Evolutionary conservation across 2,329 filamentous ascomycete genomes (phyloP).

Genomic region (Pestalotiopsis fici): DNA sequence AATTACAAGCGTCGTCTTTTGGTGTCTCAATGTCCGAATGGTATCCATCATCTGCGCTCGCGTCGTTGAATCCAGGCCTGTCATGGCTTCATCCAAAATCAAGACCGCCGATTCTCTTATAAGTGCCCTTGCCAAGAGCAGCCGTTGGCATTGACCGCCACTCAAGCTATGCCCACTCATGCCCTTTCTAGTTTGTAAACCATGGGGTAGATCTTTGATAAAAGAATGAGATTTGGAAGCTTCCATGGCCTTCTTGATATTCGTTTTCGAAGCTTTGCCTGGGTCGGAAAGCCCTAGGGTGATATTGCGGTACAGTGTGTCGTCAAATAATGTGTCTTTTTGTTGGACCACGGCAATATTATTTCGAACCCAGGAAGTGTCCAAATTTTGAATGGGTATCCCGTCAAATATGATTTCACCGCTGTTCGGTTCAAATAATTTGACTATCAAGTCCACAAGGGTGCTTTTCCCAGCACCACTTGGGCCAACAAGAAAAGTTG

Average conservation of each 20-base stretch:
- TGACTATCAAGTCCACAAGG: conserved; percentile 74
- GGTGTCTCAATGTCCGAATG: conserved; percentile 74
- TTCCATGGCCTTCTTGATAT: conserved; percentile 64
- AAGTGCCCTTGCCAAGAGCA: conserved; percentile 78
- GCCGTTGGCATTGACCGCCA: conserved; percentile 80
- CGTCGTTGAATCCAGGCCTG: conserved; percentile 77
- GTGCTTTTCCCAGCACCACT: conserved; percentile 96
- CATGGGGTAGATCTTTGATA: conserved; percentile 66
- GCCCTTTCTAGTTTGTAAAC: conserved; percentile 72
- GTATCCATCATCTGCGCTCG: conserved; percentile 70
- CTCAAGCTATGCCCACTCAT: conserved; percentile 71
- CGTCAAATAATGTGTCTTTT: conserved; percentile 77
- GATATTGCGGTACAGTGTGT: conserved; percentile 77
- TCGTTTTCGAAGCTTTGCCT: conserved; percentile 46
- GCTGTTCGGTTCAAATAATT: conserved; percentile 68
- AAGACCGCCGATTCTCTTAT: conserved; percentile 78
- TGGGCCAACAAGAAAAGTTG: conserved; percentile 79
- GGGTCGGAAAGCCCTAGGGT: conserved; percentile 64
- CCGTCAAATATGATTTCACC: conserved; percentile 74
- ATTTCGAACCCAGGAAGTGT: conserved; percentile 71
- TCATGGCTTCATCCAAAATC: conserved; percentile 87
- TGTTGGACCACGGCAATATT: conserved; percentile 86
- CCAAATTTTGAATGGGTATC: conserved; percentile 58
- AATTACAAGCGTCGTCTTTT: conserved; percentile 88
- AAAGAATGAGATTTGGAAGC: conserved; percentile 71